Conservation (phyloP, 2,329 filamentous ascomycete genomes). For the Bipolaris sorokiniana region DNA sequence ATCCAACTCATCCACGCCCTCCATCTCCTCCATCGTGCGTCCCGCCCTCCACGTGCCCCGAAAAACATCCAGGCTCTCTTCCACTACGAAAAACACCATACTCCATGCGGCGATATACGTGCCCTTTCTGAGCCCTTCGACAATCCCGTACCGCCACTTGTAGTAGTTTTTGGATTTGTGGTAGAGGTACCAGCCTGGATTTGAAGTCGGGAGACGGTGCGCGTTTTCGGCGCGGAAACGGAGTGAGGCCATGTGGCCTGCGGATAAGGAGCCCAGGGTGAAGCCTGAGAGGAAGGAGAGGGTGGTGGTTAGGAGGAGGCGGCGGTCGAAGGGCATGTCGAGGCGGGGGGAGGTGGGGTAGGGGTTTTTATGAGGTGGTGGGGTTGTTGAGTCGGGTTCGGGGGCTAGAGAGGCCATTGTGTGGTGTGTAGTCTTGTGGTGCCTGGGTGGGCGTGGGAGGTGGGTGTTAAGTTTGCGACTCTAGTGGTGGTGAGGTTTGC, state of each 20-base stretch:
- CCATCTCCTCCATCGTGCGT: constrained; percentile 46
- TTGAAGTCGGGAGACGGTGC: constrained; percentile 83
- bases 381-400: background rate
- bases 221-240: constrained; percentile 96
- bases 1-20: constrained; percentile 46
- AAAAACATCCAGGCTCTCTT: constrained; percentile 82
- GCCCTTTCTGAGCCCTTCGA: constrained; percentile 79
- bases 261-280: constrained; percentile 72
- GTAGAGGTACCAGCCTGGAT: constrained; percentile 95
- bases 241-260: constrained; percentile 74
- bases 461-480: background rate
- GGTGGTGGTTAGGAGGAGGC: constrained; percentile 69
- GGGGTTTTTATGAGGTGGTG: background rate
- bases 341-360: constrained; percentile 49
- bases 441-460: background rate
- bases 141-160: constrained; percentile 75
- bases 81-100: constrained; percentile 76
- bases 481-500: constrained; percentile 10
- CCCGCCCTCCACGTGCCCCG: constrained; percentile 54
- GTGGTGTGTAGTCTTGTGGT: background rate
- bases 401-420: constrained; percentile 10
- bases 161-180: constrained; percentile 98
- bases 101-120: constrained; percentile 73
- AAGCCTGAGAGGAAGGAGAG: constrained; percentile 73
- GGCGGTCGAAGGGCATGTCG: constrained; percentile 68